Base-by-base conservation (phyloP, 441 rosid species). In the Erodium chrysanthum region DNA sequence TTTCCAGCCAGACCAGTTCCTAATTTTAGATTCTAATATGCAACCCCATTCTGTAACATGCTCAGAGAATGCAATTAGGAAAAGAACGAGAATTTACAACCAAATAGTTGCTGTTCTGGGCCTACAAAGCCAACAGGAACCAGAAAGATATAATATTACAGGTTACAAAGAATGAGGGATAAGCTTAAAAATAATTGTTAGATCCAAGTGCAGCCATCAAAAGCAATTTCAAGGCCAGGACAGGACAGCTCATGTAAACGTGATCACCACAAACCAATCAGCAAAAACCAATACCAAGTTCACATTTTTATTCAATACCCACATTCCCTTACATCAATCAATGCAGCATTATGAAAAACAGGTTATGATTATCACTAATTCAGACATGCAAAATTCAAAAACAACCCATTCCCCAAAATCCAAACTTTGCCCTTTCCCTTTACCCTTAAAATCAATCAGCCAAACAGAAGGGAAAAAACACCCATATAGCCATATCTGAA, bases 161-260 rank as follows among this genome's bases (percentile, higher is more conserved):
- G 21, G 25, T 20, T 54, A 54, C 0, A 54, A 54, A 54, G 14
- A 9, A 17, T 18, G 23, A 54, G 9, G 60, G 60, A 12, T 54
- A 54, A 54, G 64, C 64, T 59, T 22, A 59, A 59, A 59, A 59
- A 58, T 5, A 22, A 12, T 5, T 4, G 33, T 11, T 12, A 23
- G 33, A 59, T 23, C 33, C 64, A 58, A 58, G n/a, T 58, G 29
- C 22, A 58, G 29, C 62, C 9, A 58, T 58, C 63, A 22, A 21
- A 58, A 58, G 63, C 5, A 58, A 58, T 8, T 23, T 58, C 31
- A 23, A 58, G 63, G 63, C 11, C 23, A 54, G 22, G 25, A 54
- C 25, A 4, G 8, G 11, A 25, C 59, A 52, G 33, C 64, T 59
- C 64, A 59, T 59, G 64, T 25, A 59, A 59, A 58, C n/a, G 64